Evolutionary conservation across 306 rosid genomes (phyloP), one percentile per base, ranked within the genome.

Genomic region (Glycine tomentella): DNA sequence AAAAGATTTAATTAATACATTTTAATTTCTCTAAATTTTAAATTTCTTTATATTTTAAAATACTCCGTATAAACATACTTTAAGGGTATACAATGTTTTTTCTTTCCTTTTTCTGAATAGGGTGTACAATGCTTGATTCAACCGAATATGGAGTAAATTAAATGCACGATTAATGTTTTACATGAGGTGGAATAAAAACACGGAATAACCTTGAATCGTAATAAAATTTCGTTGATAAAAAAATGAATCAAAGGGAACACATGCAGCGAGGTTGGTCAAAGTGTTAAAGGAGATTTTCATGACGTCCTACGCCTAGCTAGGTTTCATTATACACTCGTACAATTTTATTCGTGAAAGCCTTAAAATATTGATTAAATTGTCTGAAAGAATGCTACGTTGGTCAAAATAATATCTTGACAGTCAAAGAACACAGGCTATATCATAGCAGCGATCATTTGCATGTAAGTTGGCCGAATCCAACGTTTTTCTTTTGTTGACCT

Each of bases 381-480:
- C 14, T 48, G 72, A 8, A 76, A 49, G 61, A 62, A 48, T 66
- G 75, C 12, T 53, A 33, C 8, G 36, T 67, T 16, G 72, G 86
- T 82, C 78, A 61, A 61, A 80, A 61, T 45, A 36, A 33, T 42
- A 44, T 44, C 10, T 38, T 68, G 38, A 33, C 81, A 59, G 71
- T 75, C 81, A 76, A 69, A 50, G 56, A 68, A 38, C 16, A 45
- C 77, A 75, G 85, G 71, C 83, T 83, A 83, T 64, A 36, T 44
- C 76, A 55, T 83, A 72, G 86, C 65, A 55, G 71, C 66, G 46
- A 77, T 83, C 48, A 77, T 71, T 83, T 77, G 25, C 79, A 55
- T 6, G 72, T 71, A 36, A 66, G 9, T 51, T 63, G 17, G 14
- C 79, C 36, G 8, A 50, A 53, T 50, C 65, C 64, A 8, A 59